Conservation (phyloP, 2,329 filamentous ascomycete species). For the Aspergillus tubingensis region DNA sequence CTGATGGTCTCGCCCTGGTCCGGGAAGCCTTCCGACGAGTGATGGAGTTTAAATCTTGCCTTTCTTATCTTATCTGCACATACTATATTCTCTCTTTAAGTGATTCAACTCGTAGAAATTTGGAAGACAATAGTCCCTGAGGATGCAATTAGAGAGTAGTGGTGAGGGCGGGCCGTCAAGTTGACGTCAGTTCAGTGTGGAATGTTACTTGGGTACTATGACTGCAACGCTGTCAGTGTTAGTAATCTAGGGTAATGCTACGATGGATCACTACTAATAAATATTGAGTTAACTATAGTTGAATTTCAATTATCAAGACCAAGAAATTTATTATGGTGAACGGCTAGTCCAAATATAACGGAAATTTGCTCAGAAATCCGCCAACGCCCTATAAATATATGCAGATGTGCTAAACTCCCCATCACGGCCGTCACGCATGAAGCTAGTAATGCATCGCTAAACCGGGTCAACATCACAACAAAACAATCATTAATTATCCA, state of each 20-base stretch:
- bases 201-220: too few relatives aligned
- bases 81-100: too few relatives aligned
- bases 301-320: too few relatives aligned
- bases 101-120: too few relatives aligned
- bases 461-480: background rate
- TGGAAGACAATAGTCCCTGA: too few relatives aligned
- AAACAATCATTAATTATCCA: constrained; percentile 25
- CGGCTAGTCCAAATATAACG: too few relatives aligned
- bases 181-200: constrained; percentile 17
- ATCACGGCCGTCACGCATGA: background rate
- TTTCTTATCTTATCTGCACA: background rate
- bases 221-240: too few relatives aligned
- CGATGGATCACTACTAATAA: too few relatives aligned
- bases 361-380: background rate
- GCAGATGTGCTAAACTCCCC: background rate
- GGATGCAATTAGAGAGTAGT: background rate
- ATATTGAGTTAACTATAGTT: too few relatives aligned
- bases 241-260: too few relatives aligned
- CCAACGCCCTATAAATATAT: background rate
- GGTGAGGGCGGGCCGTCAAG: constrained; percentile 10
- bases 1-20: background rate
- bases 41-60: too few relatives aligned
- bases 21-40: background rate
- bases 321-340: too few relatives aligned
- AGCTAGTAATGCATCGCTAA: background rate